These are phyloP conservation scores for Gleditsia sinensis DNA, from an alignment of 306 rosid species.

Conservation along the genomic window DNA sequence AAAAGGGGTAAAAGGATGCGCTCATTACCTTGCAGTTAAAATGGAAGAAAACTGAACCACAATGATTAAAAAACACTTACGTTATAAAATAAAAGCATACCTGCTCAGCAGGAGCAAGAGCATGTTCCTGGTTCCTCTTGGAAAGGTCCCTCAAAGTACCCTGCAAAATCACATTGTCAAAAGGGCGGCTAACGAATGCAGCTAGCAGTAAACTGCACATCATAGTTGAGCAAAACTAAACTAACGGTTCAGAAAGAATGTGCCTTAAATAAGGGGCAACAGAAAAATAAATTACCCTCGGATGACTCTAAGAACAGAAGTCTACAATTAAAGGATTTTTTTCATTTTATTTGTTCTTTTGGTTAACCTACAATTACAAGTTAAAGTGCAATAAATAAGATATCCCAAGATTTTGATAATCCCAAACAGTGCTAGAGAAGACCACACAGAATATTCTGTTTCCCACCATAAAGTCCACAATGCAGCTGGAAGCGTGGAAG, in stretches of 20 bases:
- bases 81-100: conserved; percentile 36
- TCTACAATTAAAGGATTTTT: neutral
- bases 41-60: neutral
- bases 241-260: neutral
- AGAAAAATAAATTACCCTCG: neutral
- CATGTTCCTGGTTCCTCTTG: conserved; percentile 68
- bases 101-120: conserved; percentile 50
- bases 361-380: neutral
- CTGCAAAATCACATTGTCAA: conserved; percentile 45
- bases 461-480: no score
- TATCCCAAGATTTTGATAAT: neutral
- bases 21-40: neutral
- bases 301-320: neutral
- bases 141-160: conserved; percentile 81
- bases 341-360: no score
- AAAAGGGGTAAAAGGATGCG: neutral
- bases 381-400: neutral
- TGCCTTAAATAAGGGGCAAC: neutral
- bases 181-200: neutral
- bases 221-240: conserved; percentile 7
- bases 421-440: neutral
- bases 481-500: no score
- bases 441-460: neutral
- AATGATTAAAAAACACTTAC: neutral
- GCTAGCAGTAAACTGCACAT: conserved; percentile 9